Percentiles rank a stretch among this genome's conserved stretches.
Conservation (phyloP, 495 filamentous ascomycete genomes). For the Podospora pseudocomata region DNA sequence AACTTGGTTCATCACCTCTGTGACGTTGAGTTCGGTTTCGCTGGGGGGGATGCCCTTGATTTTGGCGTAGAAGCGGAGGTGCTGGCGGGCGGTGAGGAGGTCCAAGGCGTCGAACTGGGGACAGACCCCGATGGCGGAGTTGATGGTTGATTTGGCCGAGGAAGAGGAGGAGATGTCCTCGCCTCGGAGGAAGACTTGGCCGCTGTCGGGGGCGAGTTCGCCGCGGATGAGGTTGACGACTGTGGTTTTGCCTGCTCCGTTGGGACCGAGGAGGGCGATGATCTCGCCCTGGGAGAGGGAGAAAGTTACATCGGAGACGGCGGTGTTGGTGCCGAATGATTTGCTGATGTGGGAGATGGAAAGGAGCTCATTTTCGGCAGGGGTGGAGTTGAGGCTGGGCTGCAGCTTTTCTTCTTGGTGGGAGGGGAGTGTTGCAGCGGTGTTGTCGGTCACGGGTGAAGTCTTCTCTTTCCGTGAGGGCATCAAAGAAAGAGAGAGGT, state of each 20-base stretch:
- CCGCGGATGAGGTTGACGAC: conserved; percentile 77
- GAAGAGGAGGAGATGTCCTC: conserved; percentile 58
- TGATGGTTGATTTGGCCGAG: conserved; percentile 46
- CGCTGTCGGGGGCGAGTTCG: conserved; percentile 59
- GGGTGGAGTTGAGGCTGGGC: conserved; percentile 27
- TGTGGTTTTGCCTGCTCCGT: conserved; percentile 80
- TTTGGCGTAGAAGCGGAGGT: conserved; percentile 68
- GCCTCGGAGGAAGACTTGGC: conserved; percentile 65
- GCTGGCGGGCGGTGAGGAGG: conserved; percentile 64
- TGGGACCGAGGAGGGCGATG: conserved; percentile 78
- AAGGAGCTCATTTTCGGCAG: conserved; percentile 52
- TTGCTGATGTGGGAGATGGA: conserved; percentile 73
- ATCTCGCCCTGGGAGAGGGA: conserved; percentile 69
- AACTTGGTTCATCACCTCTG: conserved; percentile 51
- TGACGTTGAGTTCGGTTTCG: conserved; percentile 56
- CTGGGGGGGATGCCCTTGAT: conserved; percentile 54
- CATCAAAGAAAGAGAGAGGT: conserved; percentile 36
- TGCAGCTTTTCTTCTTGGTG: conserved; percentile 37
- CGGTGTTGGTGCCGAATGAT: conserved; percentile 59
- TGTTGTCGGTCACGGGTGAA: neutral
- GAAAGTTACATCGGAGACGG: conserved; percentile 74
- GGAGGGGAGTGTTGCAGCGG: conserved; percentile 5
- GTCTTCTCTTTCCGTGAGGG: neutral
- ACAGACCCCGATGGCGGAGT: conserved; percentile 67
- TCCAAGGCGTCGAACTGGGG: conserved; percentile 66